Evolutionary conservation across 306 rosid species (phyloP).

Genomic region (Dalbergia oliveri): DNA sequence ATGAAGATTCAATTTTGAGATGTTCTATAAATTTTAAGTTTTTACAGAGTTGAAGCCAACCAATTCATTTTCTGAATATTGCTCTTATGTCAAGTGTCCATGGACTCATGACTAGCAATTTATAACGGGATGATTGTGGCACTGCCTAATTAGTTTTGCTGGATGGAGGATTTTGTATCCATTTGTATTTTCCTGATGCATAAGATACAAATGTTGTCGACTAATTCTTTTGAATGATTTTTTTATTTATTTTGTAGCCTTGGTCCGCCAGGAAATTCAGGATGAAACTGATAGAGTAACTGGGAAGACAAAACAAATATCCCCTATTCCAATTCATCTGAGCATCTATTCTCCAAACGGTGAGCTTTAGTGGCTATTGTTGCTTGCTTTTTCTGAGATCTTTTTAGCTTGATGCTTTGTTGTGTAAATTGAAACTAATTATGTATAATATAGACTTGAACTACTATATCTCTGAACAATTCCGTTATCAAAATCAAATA

Average conservation of each 20-base stretch:
- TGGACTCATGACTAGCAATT: not conserved
- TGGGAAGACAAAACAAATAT: slow-evolving; percentile 85
- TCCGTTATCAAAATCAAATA: not conserved
- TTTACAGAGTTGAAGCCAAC: too few species aligned
- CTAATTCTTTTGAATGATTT: slow-evolving; percentile 24
- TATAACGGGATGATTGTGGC: slow-evolving; percentile 28
- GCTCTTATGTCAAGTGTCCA: too few species aligned
- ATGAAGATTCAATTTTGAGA: too few species aligned
- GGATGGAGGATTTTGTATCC: not conserved
- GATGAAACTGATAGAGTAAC: slow-evolving; percentile 96
- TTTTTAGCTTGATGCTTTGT: slow-evolving; percentile 13
- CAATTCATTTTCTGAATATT: too few species aligned
- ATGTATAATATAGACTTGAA: slow-evolving; percentile 19
- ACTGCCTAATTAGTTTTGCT: not conserved
- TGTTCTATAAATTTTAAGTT: too few species aligned
- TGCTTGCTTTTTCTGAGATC: not conserved
- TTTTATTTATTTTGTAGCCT: slow-evolving; percentile 60
- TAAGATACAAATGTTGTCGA: slow-evolving; percentile 5
- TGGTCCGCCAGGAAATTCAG: slow-evolving; percentile 90
- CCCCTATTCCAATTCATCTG: slow-evolving; percentile 95
- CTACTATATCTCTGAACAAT: slow-evolving; percentile 13
- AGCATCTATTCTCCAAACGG: slow-evolving; percentile 97
- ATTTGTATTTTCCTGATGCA: not conserved
- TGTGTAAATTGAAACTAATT: too few species aligned
- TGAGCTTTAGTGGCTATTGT: slow-evolving; percentile 45